A percentile compares a stretch with the other conserved stretches of the same genome.
Evolutionary conservation across 169 alveolate genomes (phyloP).

Genomic region (Pseudocohnilembus persalinus): DNA sequence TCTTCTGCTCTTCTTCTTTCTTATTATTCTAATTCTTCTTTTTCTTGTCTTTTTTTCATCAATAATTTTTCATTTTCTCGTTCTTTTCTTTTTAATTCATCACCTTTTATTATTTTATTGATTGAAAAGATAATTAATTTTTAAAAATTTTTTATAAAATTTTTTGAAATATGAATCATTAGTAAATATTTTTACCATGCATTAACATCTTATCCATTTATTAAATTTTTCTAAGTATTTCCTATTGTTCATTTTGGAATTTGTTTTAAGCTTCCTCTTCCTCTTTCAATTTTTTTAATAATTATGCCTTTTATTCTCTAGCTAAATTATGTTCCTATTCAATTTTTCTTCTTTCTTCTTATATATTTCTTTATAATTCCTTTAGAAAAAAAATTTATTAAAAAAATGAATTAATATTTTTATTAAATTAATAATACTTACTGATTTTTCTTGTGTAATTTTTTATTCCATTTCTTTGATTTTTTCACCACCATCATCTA

Average conservation of each 20-base stretch:
- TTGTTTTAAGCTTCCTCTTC: constrained; percentile 59
- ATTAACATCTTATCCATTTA: background rate
- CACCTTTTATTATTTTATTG: background rate
- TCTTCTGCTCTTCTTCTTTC: background rate
- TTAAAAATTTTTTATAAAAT: too few relatives aligned
- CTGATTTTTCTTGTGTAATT: constrained; percentile 63
- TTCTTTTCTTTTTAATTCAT: too few relatives aligned
- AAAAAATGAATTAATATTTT: too few relatives aligned
- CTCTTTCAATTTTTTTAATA: constrained; percentile 52
- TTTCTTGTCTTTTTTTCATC: background rate
- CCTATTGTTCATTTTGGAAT: constrained; percentile 50
- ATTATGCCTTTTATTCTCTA: constrained; percentile 52
- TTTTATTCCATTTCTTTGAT: constrained; percentile 67
- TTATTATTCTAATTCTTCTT: background rate
- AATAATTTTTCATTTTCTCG: background rate
- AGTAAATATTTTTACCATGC: background rate
- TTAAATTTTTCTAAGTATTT: constrained; percentile 4
- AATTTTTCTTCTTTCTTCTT: constrained; percentile 52
- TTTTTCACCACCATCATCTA: constrained; percentile 62
- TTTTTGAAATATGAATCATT: background rate
- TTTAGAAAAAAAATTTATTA: too few relatives aligned
- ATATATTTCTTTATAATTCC: constrained; percentile 57
- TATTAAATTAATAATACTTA: too few relatives aligned
- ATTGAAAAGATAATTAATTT: background rate
- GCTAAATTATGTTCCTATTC: constrained; percentile 35